These are phyloP conservation scores for Colletotrichum liaoningense DNA, from an alignment of 2,329 filamentous ascomycete species.

Conservation along the genomic window DNA sequence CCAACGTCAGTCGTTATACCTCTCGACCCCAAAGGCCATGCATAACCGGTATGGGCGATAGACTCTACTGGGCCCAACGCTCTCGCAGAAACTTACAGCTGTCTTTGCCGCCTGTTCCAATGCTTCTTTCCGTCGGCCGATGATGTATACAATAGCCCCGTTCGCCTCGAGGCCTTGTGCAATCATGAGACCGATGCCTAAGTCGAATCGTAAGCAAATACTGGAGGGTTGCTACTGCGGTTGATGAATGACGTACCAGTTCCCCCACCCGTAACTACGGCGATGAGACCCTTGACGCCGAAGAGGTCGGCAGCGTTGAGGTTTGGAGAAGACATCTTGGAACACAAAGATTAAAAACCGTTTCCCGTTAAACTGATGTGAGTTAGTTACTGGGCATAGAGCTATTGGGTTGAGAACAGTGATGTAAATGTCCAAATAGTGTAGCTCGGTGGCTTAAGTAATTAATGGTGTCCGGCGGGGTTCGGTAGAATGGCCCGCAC, in stretches of 20 bases:
- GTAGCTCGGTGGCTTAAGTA: not conserved
- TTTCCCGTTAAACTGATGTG: not conserved
- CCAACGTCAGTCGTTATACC: not conserved
- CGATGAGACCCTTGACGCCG: constrained; percentile 61
- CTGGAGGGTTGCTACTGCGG: not conserved
- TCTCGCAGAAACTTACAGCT: constrained; percentile 38
- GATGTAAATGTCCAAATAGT: not conserved
- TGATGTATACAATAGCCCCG: constrained; percentile 63
- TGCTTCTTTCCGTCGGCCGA: constrained; percentile 58
- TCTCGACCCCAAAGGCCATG: not conserved
- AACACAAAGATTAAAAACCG: too few species aligned
- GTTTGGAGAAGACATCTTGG: constrained; percentile 33
- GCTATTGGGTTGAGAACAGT: too few species aligned
- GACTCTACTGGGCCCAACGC: not conserved
- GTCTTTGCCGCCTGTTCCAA: constrained; percentile 52
- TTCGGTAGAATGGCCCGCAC: constrained; percentile 3
- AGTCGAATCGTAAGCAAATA: not conserved
- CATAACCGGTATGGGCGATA: too few species aligned
- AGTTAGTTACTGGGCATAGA: too few species aligned
- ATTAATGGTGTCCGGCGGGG: constrained; percentile 6
- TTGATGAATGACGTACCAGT: constrained; percentile 6
- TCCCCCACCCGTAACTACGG: constrained; percentile 66
- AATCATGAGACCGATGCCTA: constrained; percentile 64
- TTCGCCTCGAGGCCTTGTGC: constrained; percentile 60
- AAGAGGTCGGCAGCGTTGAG: constrained; percentile 50